Evolutionary conservation across 1,139 yeast genomes (phyloP).

Genomic region (Zygosaccharomyces pseudobailii): DNA sequence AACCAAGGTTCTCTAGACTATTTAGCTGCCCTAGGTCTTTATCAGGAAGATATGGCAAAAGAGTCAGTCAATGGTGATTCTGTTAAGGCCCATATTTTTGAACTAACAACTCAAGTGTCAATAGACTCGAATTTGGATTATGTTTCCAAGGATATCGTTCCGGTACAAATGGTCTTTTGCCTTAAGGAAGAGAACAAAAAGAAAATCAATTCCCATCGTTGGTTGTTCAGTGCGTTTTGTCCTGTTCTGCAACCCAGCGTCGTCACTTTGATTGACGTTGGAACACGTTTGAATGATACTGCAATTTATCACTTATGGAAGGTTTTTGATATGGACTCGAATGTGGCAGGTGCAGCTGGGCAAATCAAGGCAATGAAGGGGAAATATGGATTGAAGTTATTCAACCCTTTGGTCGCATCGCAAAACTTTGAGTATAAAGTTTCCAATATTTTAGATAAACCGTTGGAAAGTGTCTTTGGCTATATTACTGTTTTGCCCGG

Average conservation of each 20-base stretch:
- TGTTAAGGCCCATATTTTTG: constrained; percentile 89
- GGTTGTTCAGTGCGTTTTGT: constrained; percentile 91
- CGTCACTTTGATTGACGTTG: constrained; percentile 80
- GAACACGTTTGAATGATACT: constrained; percentile 80
- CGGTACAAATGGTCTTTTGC: constrained; percentile 88
- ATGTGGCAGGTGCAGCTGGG: constrained; percentile 98
- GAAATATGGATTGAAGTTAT: constrained; percentile 67
- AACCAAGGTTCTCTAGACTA: constrained; percentile 77
- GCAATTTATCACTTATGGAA: constrained; percentile 94
- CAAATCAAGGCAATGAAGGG: constrained; percentile 95
- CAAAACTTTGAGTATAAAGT: constrained; percentile 96
- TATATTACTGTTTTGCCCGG: constrained; percentile 94
- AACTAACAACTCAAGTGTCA: constrained; percentile 87
- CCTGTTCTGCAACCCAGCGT: constrained; percentile 88
- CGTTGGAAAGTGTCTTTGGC: constrained; percentile 89
- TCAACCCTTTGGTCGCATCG: constrained; percentile 91
- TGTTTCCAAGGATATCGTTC: constrained; percentile 78
- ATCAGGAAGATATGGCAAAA: constrained; percentile 94
- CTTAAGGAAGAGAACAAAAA: constrained; percentile 83
- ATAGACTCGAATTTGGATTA: constrained; percentile 80
- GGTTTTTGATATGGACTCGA: constrained; percentile 91
- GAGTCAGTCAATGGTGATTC: constrained; percentile 85
- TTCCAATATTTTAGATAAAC: constrained; percentile 93
- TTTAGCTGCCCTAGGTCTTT: constrained; percentile 89
- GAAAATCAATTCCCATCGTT: constrained; percentile 90